Evolutionary conservation across 139 green algal species (phyloP).

Genomic region (Yamagishiella unicocca): DNA sequence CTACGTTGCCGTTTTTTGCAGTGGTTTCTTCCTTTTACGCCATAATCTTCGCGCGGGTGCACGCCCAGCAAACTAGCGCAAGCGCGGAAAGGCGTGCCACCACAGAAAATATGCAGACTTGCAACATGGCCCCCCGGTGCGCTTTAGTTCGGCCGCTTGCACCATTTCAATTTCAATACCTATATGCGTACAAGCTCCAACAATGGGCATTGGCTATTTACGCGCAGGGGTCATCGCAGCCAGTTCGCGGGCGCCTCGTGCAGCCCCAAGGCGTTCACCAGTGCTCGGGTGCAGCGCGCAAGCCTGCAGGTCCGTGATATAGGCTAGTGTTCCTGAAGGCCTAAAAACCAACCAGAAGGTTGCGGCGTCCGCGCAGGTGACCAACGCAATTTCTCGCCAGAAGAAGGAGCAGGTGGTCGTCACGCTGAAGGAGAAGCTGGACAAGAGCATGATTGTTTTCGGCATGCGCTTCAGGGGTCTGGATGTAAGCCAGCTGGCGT

Average conservation of each 20-base stretch:
- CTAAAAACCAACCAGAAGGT: background rate
- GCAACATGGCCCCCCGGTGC: constrained; percentile 44
- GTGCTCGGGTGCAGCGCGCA: constrained; percentile 16
- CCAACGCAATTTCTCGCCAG: constrained; percentile 78
- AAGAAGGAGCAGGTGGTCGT: constrained; percentile 85
- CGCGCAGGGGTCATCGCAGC: constrained; percentile 39
- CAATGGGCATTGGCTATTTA: background rate
- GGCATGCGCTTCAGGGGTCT: constrained; percentile 87
- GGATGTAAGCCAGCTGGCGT: constrained; percentile 72
- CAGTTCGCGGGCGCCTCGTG: constrained; percentile 34
- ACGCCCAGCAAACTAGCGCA: background rate
- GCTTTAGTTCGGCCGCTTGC: too few relatives aligned
- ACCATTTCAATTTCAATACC: too few relatives aligned
- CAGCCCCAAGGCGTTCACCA: constrained; percentile 44
- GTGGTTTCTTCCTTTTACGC: too few relatives aligned
- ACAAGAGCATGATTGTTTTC: constrained; percentile 84
- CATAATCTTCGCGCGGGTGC: too few relatives aligned
- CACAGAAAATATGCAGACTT: constrained; percentile 31
- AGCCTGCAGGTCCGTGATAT: constrained; percentile 42
- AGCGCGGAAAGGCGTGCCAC: constrained; percentile 13
- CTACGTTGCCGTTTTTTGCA: too few relatives aligned
- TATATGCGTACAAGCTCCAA: too few relatives aligned
- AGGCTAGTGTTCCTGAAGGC: background rate
- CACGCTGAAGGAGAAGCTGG: constrained; percentile 77
- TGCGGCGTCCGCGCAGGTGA: constrained; percentile 67